Percentiles rank a stretch among this genome's conserved stretches.
These are phyloP conservation scores for Pseudopyricularia cyperi DNA, from an alignment of 2,329 filamentous ascomycete species.

Conservation along the genomic window DNA sequence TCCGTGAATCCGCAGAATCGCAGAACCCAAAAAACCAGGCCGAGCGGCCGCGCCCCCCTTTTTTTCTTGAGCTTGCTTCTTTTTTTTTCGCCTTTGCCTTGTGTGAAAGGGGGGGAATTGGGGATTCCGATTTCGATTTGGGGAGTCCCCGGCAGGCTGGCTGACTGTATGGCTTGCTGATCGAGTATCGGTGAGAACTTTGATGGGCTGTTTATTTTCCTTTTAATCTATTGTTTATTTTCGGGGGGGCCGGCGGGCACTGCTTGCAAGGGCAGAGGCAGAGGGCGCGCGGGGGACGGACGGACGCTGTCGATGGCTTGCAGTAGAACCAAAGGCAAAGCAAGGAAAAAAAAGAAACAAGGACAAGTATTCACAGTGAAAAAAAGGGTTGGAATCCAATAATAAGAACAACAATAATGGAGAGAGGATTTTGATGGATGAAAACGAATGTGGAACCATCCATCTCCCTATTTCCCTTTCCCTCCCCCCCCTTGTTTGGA, in stretches of 20 bases:
- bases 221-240: no score
- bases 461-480: no score
- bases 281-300: not conserved
- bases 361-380: no score
- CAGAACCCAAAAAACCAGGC: not conserved
- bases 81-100: no score
- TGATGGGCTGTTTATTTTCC: no score
- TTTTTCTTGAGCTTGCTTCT: not conserved
- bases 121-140: not conserved
- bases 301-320: not conserved
- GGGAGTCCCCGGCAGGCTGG: no score
- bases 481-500: not conserved
- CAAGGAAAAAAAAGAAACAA: not conserved
- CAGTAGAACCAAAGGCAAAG: not conserved
- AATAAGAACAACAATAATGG: no score
- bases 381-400: not conserved
- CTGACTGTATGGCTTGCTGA: not conserved
- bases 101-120: no score
- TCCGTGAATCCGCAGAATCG: not conserved
- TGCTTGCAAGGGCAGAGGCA: no score
- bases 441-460: not conserved
- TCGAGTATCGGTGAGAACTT: no score
- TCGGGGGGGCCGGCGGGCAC: no score
- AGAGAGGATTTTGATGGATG: no score
- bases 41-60: not conserved